Percentiles rank a stretch among this genome's conserved stretches.
These are phyloP conservation scores for Blastocystis sp. DNA, from an alignment of 352 stramenopile genomes.

Conservation along the genomic window DNA sequence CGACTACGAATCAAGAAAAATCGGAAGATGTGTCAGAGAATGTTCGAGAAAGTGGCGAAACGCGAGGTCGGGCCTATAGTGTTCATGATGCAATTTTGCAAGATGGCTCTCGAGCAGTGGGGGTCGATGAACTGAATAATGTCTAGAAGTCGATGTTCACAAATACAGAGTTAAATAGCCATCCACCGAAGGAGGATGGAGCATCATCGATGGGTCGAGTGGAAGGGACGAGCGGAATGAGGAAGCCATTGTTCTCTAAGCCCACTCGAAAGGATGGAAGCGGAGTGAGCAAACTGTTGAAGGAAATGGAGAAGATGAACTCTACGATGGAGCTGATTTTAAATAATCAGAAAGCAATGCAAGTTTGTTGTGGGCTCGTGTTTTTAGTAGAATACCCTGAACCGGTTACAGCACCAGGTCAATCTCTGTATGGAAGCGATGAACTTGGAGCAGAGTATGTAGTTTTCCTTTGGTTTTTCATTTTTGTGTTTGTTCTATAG, in stretches of 20 bases:
- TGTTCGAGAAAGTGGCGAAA: background rate
- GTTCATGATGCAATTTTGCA: conserved; percentile 53
- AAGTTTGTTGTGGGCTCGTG: background rate
- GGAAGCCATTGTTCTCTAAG: conserved; percentile 2
- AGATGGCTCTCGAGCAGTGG: background rate
- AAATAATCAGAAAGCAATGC: background rate
- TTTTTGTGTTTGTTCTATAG: background rate
- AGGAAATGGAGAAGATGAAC: conserved; percentile 17
- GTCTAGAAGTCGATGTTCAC: background rate
- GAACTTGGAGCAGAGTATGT: background rate
- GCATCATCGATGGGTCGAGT: background rate
- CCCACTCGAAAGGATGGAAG: background rate
- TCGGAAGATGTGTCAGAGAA: background rate
- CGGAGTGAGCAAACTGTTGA: background rate
- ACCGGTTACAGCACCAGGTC: background rate
- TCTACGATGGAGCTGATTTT: background rate
- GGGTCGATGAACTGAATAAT: background rate
- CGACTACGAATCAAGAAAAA: too few relatives aligned
- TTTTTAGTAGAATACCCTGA: background rate
- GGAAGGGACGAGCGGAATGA: background rate
- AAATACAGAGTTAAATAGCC: background rate
- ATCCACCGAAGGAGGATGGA: background rate
- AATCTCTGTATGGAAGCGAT: background rate
- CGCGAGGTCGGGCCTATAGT: background rate
- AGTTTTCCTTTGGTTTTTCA: background rate